A percentile compares a stretch with the other conserved stretches of the same genome.
Evolutionary conservation across 306 rosid genomes (phyloP).

Genomic region (Cicer bijugum): DNA sequence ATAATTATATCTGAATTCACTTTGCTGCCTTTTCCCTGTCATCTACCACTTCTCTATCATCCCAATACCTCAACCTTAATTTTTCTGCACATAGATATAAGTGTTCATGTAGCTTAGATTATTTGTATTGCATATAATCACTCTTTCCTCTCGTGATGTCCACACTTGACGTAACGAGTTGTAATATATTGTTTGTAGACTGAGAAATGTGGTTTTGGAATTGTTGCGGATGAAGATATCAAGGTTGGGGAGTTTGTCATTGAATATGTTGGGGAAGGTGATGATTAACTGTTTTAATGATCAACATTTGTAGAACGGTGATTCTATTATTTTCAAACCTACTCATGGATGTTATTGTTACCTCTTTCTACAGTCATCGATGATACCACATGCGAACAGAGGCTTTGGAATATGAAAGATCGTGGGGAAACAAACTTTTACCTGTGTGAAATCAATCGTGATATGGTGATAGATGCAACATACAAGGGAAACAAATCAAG

Average conservation of each 20-base stretch:
- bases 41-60: no score
- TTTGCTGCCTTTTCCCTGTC: no score
- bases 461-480: conserved; percentile 98
- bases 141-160: neutral
- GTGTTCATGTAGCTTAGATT: no score
- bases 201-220: conserved; percentile 94
- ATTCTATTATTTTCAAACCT: conserved; percentile 17
- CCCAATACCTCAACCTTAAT: no score
- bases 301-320: neutral
- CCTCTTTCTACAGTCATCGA: conserved; percentile 73
- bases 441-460: conserved; percentile 93
- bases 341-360: conserved; percentile 40
- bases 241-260: conserved; percentile 86
- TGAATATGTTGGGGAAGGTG: conserved; percentile 98
- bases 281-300: conserved; percentile 21
- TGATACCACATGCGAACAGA: conserved; percentile 89
- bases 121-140: no score
- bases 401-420: conserved; percentile 97
- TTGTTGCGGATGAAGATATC: conserved; percentile 88
- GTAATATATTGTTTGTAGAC: conserved; percentile 65
- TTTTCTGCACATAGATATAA: no score
- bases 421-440: conserved; percentile 96
- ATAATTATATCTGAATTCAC: no score
- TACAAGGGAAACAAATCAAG: conserved; percentile 96
- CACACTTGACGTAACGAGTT: conserved; percentile 34